A percentile compares a stretch with the other conserved stretches of the same genome.
These are phyloP conservation scores for Gentiana dahurica DNA, from an alignment of 257 asterid genomes.

Conservation along the genomic window DNA sequence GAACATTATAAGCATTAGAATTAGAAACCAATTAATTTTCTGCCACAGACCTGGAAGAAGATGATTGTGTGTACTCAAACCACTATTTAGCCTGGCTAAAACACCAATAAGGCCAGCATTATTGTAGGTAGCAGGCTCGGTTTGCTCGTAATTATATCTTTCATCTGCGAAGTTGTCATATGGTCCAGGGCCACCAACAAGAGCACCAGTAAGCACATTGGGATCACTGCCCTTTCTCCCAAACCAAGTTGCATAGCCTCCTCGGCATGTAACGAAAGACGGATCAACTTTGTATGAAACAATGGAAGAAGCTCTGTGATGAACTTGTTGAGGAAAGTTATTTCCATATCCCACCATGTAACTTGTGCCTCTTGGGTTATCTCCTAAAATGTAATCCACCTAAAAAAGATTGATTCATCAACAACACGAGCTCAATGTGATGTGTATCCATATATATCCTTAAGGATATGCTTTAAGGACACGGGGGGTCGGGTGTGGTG, in stretches of 20 bases:
- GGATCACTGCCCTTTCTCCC: conserved; percentile 74
- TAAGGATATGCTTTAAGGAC: too few relatives aligned
- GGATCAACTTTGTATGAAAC: conserved; percentile 68
- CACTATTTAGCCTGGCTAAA: conserved; percentile 76
- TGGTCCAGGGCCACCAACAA: conserved; percentile 99
- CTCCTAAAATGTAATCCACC: conserved; percentile 97
- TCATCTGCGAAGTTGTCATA: conserved; percentile 93
- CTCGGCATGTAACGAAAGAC: conserved; percentile 73
- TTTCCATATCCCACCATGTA: conserved; percentile 97
- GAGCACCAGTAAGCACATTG: conserved; percentile 78
- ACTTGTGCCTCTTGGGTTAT: conserved; percentile 96
- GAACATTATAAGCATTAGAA: not conserved
- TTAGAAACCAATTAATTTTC: not conserved
- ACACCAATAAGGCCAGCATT: conserved; percentile 83
- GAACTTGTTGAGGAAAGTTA: conserved; percentile 84
- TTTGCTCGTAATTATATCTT: conserved; percentile 91
- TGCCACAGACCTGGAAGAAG: conserved; percentile 63
- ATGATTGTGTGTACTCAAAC: conserved; percentile 65
- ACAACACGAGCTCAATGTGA: not conserved
- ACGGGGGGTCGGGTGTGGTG: too few relatives aligned
- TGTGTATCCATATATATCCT: too few relatives aligned
- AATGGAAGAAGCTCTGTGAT: conserved; percentile 91
- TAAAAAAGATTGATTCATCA: conserved; percentile 3
- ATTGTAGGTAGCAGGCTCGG: conserved; percentile 98
- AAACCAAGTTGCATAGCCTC: conserved; percentile 95